Percentiles rank a stretch among this genome's conserved stretches.
These are phyloP conservation scores for Byssothecium circinans DNA, from an alignment of 2,329 filamentous ascomycete genomes.

Conservation along the genomic window DNA sequence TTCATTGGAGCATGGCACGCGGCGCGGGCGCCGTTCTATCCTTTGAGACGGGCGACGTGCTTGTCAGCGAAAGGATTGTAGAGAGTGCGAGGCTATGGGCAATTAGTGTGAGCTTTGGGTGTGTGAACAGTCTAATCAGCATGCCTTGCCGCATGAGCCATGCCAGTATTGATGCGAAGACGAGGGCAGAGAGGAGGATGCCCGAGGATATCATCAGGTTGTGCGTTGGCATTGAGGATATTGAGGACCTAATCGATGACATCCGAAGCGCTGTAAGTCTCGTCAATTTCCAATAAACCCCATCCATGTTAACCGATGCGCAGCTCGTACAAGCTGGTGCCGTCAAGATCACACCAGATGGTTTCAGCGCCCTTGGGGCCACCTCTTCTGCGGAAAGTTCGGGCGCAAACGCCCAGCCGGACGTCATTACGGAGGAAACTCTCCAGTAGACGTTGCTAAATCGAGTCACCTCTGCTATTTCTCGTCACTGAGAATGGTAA, in stretches of 20 bases:
- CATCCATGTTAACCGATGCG: slow-evolving; percentile 13
- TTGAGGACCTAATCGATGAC: slow-evolving; percentile 89
- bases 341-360: slow-evolving; percentile 81
- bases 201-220: slow-evolving; percentile 95
- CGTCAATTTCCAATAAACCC: background rate
- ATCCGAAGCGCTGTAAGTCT: slow-evolving; percentile 80
- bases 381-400: slow-evolving; percentile 1
- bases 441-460: slow-evolving; percentile 14
- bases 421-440: slow-evolving; percentile 12
- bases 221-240: slow-evolving; percentile 95
- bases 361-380: slow-evolving; percentile 65
- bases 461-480: slow-evolving; percentile 41
- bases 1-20: slow-evolving; percentile 94
- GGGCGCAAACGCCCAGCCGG: slow-evolving; percentile 3
- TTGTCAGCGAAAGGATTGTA: slow-evolving; percentile 86
- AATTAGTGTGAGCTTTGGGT: slow-evolving; percentile 96
- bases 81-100: slow-evolving; percentile 90
- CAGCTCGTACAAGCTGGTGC: slow-evolving; percentile 88
- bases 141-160: slow-evolving; percentile 99
- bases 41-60: slow-evolving; percentile 89
- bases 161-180: slow-evolving; percentile 96
- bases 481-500: slow-evolving; percentile 27
- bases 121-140: slow-evolving; percentile 97
- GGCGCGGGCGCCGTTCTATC: slow-evolving; percentile 92
- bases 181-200: slow-evolving; percentile 69